Base-by-base conservation (phyloP, 495 filamentous ascomycete species). In the Corynascus novoguineensis region DNA sequence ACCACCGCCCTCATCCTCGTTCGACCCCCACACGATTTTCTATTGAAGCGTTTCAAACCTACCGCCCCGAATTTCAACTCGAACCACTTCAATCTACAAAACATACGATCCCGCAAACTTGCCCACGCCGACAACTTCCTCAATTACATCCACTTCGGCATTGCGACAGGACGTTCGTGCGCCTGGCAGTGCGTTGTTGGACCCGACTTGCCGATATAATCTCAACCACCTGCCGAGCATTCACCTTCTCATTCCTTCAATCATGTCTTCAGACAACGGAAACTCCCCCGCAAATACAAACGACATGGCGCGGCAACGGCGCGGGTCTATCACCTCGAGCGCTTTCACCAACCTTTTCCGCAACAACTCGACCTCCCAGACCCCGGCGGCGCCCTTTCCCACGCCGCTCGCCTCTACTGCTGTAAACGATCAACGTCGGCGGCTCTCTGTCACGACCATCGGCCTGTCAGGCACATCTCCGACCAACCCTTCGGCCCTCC, bases 381-480 rank as follows among this genome's bases (percentile, higher is more conserved):
- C 66, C 60, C 60, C 70, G 57, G 73, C 71, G 63, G 66, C 64
- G 48, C 65, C 72, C 47, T 78, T 80, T 53, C 79, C 87, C 24
- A 80, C 83, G 58, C 82, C 88, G 47, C 85, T 88, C 63, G 77
- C 83, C 5, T 81, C 82, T 37, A 82, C 83, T 29, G 83, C 84
- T 53, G 80, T 81, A 40, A 83, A 84, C 66, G 84, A 87, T 56
- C 86, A 89, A 57, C 85, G 85, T 42, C 89, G 93, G 54, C 85
- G 93, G 28, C 82, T 96, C 58, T 97, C 93, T 52, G 82, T 97
- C 66, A 87, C 88, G 38, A 91, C 90, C 4, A 72, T 92, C 55
- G 91, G 91, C 40, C 78, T 95, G 35, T 88, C 87, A 24, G 90
- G 89, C 45, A 77, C 78, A 40, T 90, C 91, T 12, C 88, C 90